Evolutionary conservation across 306 rosid genomes (phyloP).

Genomic region (Prunus fruticosa): DNA sequence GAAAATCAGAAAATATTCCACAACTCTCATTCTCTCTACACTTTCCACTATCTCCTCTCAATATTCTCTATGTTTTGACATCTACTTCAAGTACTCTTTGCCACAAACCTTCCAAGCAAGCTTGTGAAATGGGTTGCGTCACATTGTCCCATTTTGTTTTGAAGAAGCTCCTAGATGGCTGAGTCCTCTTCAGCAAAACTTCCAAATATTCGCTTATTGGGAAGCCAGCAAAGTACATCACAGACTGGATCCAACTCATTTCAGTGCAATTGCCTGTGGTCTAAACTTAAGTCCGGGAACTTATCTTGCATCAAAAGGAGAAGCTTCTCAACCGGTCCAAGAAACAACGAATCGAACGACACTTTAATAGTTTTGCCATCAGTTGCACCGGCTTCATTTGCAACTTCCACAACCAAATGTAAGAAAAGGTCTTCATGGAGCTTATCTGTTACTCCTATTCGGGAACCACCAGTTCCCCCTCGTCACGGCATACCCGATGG

Average conservation of each 20-base stretch:
- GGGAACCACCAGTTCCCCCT: too few relatives aligned
- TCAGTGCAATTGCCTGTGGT: slow-evolving; percentile 40
- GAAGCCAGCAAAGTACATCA: slow-evolving; percentile 51
- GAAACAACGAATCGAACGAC: slow-evolving; percentile 52
- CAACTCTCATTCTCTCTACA: too few relatives aligned
- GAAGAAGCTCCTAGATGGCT: slow-evolving; percentile 36
- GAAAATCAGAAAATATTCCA: too few relatives aligned
- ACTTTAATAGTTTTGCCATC: slow-evolving; percentile 40
- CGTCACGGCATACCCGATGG: too few relatives aligned
- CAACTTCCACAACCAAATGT: slow-evolving; percentile 41
- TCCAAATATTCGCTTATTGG: slow-evolving; percentile 44
- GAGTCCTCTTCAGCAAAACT: slow-evolving; percentile 49
- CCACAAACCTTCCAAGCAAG: slow-evolving; percentile 60
- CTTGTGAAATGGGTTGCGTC: slow-evolving; percentile 43
- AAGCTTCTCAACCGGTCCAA: slow-evolving; percentile 41
- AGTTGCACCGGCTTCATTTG: slow-evolving; percentile 15
- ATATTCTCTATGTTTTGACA: too few relatives aligned
- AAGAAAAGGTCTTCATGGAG: slow-evolving; percentile 54
- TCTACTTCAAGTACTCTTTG: slow-evolving; percentile 44
- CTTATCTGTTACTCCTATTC: slow-evolving; percentile 45
- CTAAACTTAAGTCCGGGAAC: slow-evolving; percentile 57
- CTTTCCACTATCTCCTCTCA: too few relatives aligned
- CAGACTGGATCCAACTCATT: slow-evolving; percentile 69
- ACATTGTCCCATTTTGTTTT: slow-evolving; percentile 74
- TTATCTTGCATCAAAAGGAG: slow-evolving; percentile 39